Evolutionary conservation across 2,329 filamentous ascomycete species (phyloP), one percentile per base, ranked within the genome.

Genomic region (Epichloe coenophiala): DNA sequence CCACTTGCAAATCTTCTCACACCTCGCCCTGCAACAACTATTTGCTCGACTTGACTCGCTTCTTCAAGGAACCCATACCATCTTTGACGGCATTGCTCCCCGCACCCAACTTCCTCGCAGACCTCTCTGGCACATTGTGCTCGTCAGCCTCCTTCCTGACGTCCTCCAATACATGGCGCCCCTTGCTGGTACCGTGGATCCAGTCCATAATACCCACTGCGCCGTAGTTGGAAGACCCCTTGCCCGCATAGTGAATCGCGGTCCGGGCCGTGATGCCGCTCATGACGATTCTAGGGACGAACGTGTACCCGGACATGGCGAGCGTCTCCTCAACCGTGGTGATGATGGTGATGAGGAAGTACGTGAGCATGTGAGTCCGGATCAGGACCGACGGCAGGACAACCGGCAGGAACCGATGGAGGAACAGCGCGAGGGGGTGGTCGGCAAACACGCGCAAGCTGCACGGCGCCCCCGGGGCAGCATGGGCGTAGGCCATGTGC

Each of bases 341-440:
- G 27, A 88, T 61, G 0, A 75, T 72, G 15, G 81, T 69, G 55
- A 86, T 77, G 11, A 86, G 59, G 51, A 86, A 74, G 67, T 83
- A 88, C 0, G 82, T 86, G n/a, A 88, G 70, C 4, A 88, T 72
- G 62, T 89, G 85, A 37, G 83, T 80, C 8, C 81, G 80, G 40
- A 87, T 71, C n/a, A 76, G 56, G 19, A 81, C 66, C 1, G 83
- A 76, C 1, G 85, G 81, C 0, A 86, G 64, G 61, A 85, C 85
- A 6, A 80, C 65, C 0, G 85, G 84, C 1, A 85, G 52, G 60
- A 84, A 80, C 45, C 77, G 77, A 54, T 77, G 72, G 1, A 87
- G 64, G 6, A 88, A 66, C 45, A 84, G 76, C 1, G 80, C 75
- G 0, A 80, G 55, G 0, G 85, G 84, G 60, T 88, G 83, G 63